Conservation (phyloP, 495 filamentous ascomycete species). For the Trichoderma erinaceum region DNA sequence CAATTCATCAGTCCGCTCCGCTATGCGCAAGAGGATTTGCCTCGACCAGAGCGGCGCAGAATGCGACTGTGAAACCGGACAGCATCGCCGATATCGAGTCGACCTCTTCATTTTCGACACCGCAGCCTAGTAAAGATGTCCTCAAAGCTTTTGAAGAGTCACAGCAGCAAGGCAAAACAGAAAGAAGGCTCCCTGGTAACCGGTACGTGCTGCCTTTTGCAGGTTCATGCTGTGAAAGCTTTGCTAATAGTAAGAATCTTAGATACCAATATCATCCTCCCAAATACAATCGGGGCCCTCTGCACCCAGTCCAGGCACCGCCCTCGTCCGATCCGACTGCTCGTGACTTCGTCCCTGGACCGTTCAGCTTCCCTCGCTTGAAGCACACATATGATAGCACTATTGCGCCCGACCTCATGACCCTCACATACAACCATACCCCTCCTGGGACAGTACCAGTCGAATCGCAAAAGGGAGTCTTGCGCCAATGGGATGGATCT, state of each 20-base stretch:
- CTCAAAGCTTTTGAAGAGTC: slow-evolving; percentile 3
- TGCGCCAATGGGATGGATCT: slow-evolving; percentile 81
- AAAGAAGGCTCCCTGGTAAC: slow-evolving; percentile 35
- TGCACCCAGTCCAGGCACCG: slow-evolving; percentile 86
- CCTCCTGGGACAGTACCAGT: slow-evolving; percentile 58
- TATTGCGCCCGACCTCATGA: slow-evolving; percentile 82
- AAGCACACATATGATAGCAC: slow-evolving; percentile 85
- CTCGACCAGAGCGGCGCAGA: neutral
- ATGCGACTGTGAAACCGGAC: neutral
- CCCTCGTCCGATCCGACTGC: slow-evolving; percentile 77
- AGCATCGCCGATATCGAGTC: slow-evolving; percentile 3
- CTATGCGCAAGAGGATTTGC: slow-evolving; percentile 9
- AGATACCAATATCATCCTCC: slow-evolving; percentile 93
- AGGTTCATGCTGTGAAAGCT: neutral
- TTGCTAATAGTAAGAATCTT: neutral
- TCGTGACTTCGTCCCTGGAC: slow-evolving; percentile 83
- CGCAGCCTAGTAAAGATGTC: neutral
- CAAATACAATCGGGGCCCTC: slow-evolving; percentile 85
- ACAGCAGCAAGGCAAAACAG: slow-evolving; percentile 34
- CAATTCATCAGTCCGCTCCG: neutral
- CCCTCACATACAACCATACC: slow-evolving; percentile 75
- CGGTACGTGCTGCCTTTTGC: slow-evolving; percentile 44
- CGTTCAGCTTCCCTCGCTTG: slow-evolving; percentile 81
- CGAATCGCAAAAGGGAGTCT: slow-evolving; percentile 51
- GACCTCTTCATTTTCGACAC: slow-evolving; percentile 4